A percentile compares a stretch with the other conserved stretches of the same genome.
Conservation (phyloP, 2,329 filamentous ascomycete genomes). For the Claviceps pusilla region DNA sequence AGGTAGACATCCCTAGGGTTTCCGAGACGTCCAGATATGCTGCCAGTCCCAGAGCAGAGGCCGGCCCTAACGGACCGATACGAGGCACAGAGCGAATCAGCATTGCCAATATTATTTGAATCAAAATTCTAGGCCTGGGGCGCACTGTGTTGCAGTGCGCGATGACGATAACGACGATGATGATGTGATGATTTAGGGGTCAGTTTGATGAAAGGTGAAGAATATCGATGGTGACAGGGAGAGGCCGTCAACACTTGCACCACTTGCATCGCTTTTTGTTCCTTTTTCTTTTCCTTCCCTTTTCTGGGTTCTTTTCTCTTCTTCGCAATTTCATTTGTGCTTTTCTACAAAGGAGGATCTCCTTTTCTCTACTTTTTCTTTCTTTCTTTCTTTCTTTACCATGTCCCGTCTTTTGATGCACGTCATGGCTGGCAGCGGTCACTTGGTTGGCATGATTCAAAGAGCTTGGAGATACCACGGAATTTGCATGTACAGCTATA, state of each 20-base stretch:
- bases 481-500: constrained; percentile 3
- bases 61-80: constrained; percentile 14
- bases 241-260: not conserved
- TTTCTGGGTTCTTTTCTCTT: not conserved
- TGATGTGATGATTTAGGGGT: not conserved
- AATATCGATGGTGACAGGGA: not conserved
- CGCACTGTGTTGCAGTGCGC: not conserved
- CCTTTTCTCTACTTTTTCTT: not conserved
- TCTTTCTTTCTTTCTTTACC: too few species aligned
- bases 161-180: not conserved
- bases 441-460: constrained; percentile 4
- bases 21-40: constrained; percentile 18
- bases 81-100: constrained; percentile 19
- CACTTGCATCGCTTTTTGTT: not conserved
- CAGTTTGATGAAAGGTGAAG: not conserved
- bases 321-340: too few species aligned
- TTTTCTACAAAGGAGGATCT: not conserved
- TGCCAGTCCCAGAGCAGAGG: constrained; percentile 13
- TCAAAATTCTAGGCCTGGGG: not conserved
- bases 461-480: constrained; percentile 11
- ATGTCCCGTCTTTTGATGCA: not conserved
- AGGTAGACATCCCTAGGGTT: constrained; percentile 15
- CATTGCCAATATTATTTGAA: constrained; percentile 25
- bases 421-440: constrained; percentile 4
- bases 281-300: not conserved